Conservation (phyloP, 805 yeast genomes). For the Ogataea methylovora region DNA sequence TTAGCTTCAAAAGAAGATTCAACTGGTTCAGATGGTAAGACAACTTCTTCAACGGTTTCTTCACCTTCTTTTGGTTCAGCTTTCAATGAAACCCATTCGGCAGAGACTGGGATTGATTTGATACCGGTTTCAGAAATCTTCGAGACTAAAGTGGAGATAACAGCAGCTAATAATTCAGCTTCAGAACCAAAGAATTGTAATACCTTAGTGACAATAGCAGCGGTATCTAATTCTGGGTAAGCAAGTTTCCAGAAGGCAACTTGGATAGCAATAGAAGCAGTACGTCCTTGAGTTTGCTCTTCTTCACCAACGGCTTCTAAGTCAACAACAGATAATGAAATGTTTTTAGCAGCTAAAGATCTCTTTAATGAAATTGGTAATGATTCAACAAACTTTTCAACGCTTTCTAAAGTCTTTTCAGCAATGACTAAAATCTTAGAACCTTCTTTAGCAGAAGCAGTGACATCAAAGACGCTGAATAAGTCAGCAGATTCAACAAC, state of each 20-base stretch:
- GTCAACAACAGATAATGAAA: slow-evolving; percentile 53
- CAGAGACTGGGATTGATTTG: slow-evolving; percentile 27
- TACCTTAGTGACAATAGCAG: slow-evolving; percentile 66
- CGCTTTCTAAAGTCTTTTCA: slow-evolving; percentile 32
- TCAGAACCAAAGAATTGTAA: slow-evolving; percentile 77
- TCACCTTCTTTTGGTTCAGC: slow-evolving; percentile 9
- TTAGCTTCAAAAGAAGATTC: slow-evolving; percentile 64
- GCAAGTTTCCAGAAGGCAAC: slow-evolving; percentile 73
- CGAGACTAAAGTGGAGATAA: slow-evolving; percentile 56
- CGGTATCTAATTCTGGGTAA: slow-evolving; percentile 48
- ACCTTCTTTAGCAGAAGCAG: slow-evolving; percentile 47
- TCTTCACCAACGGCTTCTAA: slow-evolving; percentile 54
- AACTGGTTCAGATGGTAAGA: slow-evolving; percentile 43
- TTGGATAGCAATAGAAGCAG: slow-evolving; percentile 67
- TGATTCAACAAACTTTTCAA: slow-evolving; percentile 36
- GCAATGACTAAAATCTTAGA: slow-evolving; percentile 47
- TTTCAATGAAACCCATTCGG: slow-evolving; percentile 22
- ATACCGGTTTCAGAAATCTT: slow-evolving; percentile 42
- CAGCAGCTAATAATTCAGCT: slow-evolving; percentile 71
- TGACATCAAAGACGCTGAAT: slow-evolving; percentile 52
- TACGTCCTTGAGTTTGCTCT: slow-evolving; percentile 69
- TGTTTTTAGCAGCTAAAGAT: slow-evolving; percentile 42
- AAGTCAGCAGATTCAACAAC: slow-evolving; percentile 55
- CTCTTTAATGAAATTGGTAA: slow-evolving; percentile 49
- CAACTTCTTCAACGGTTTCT: slow-evolving; percentile 8